Evolutionary conservation across 257 asterid genomes (phyloP).

Genomic region (Rauvolfia tetraphylla): DNA sequence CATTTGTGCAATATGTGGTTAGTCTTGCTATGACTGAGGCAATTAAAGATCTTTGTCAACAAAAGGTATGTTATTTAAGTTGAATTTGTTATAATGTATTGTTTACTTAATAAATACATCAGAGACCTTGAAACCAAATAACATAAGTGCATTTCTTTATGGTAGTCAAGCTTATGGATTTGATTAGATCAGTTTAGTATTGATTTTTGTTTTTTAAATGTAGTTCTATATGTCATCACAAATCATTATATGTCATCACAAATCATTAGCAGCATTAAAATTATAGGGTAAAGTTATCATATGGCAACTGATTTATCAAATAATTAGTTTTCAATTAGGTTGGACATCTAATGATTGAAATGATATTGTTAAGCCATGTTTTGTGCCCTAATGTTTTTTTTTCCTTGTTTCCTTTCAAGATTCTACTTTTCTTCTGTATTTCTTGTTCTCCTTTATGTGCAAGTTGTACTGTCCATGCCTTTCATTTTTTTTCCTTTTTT

Average conservation of each 20-base stretch:
- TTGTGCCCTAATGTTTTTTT: neutral
- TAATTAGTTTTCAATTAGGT: neutral
- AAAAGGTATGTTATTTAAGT: slow-evolving; percentile 44
- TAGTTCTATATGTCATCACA: neutral
- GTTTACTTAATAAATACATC: neutral
- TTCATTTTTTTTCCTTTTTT: no score
- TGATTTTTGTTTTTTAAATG: neutral
- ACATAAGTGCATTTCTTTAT: neutral
- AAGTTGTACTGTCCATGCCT: no score
- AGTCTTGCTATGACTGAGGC: slow-evolving; percentile 89
- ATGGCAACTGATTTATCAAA: neutral
- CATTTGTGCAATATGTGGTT: slow-evolving; percentile 83
- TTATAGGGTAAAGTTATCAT: neutral
- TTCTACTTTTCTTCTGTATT: neutral
- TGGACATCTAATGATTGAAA: neutral
- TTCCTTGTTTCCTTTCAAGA: neutral
- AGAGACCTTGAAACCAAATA: neutral
- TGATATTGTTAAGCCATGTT: neutral
- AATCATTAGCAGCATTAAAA: no score
- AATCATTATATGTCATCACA: neutral
- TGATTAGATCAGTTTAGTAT: neutral
- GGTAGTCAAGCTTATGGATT: neutral
- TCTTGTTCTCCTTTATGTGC: no score
- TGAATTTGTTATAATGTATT: neutral
- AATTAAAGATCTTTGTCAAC: slow-evolving; percentile 62